These are phyloP conservation scores for Dalbergia cultrata DNA, from an alignment of 306 rosid genomes.

Conservation along the genomic window DNA sequence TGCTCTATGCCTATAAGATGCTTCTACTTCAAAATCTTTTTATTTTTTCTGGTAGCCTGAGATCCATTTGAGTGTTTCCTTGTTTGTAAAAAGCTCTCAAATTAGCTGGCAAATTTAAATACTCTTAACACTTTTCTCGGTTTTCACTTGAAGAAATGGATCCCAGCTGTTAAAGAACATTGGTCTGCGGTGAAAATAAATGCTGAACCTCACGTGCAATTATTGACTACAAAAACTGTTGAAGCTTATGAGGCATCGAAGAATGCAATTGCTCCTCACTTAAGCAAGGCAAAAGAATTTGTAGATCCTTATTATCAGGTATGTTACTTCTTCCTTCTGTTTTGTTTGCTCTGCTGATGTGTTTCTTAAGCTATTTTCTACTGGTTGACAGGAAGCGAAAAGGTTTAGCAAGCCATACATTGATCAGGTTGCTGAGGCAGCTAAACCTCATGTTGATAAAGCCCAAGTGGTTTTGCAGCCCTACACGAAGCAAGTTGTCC, in stretches of 20 bases:
- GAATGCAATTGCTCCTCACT: constrained; percentile 71
- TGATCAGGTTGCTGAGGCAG: constrained; percentile 78
- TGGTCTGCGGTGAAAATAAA: constrained; percentile 68
- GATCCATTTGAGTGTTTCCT: constrained; percentile 34
- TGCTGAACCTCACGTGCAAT: constrained; percentile 76
- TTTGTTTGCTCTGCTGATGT: constrained; percentile 32
- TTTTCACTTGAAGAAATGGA: constrained; percentile 72
- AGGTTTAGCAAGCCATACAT: constrained; percentile 87
- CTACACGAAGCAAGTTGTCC: constrained; percentile 67
- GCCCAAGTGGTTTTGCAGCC: constrained; percentile 78
- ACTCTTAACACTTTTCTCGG: constrained; percentile 40
- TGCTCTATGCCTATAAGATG: constrained; percentile 29
- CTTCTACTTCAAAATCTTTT: constrained; percentile 29
- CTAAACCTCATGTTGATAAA: constrained; percentile 88
- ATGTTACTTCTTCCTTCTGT: constrained; percentile 17
- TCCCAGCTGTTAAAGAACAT: constrained; percentile 72
- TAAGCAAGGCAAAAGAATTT: constrained; percentile 68
- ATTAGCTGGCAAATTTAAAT: constrained; percentile 6
- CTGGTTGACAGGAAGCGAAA: constrained; percentile 77
- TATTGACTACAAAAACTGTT: constrained; percentile 59
- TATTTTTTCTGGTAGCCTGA: constrained; percentile 36
- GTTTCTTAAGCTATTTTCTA: constrained; percentile 40
- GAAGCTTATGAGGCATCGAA: constrained; percentile 77
- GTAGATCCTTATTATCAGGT: constrained; percentile 92
- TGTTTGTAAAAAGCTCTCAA: constrained; percentile 30